A percentile compares a stretch with the other conserved stretches of the same genome.
These are phyloP conservation scores for Solanum pinnatisectum DNA, from an alignment of 257 asterid species.

Conservation along the genomic window DNA sequence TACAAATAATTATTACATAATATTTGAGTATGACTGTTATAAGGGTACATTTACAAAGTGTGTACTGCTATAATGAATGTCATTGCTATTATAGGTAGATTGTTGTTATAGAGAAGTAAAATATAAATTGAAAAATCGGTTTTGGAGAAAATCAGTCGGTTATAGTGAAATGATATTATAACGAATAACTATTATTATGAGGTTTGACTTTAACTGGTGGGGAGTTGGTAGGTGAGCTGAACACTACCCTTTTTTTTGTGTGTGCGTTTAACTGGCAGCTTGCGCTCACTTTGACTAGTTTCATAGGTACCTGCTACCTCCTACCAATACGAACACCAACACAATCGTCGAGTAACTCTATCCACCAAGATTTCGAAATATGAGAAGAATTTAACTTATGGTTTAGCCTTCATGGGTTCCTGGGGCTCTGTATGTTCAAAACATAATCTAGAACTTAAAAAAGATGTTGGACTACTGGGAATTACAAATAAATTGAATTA, in stretches of 20 bases:
- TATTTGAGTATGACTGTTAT: not conserved
- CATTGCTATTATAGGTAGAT: no score
- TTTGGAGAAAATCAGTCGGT: not conserved
- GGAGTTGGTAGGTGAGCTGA: not conserved
- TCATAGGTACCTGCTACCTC: not conserved
- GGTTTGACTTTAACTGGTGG: slow-evolving; percentile 7
- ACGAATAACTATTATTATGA: not conserved
- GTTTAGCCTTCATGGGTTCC: not conserved
- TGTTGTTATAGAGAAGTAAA: not conserved
- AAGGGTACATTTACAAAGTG: not conserved
- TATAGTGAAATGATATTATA: not conserved
- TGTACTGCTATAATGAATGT: not conserved
- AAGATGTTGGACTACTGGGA: not conserved
- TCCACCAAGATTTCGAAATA: not conserved
- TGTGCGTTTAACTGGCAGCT: not conserved
- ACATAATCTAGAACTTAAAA: not conserved
- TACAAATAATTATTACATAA: no score
- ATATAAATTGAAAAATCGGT: not conserved
- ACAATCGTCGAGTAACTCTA: not conserved
- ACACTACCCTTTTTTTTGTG: not conserved
- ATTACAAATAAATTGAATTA: not conserved
- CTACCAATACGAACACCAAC: not conserved
- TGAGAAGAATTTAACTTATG: not conserved
- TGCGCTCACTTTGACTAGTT: not conserved
- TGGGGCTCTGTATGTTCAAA: not conserved